Percentiles rank a stretch among this genome's conserved stretches.
phyloP scores from a whole-genome alignment of 495 filamentous ascomycete genomes.

The Lophiostoma macrostomum region DNA sequence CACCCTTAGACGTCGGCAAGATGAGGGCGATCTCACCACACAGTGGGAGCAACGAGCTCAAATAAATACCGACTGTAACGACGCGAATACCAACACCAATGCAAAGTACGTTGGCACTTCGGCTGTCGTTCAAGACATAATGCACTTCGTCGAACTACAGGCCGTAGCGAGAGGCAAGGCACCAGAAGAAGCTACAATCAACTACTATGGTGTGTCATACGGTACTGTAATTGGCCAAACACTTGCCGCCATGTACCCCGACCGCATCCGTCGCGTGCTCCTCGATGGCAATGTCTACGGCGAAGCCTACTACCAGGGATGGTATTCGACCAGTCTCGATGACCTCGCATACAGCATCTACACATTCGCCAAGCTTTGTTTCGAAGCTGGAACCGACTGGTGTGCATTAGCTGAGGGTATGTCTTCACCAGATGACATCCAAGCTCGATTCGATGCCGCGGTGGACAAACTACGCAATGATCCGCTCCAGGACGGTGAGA shows the following conservation, averaged over 20 bases:
- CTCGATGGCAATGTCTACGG: conserved; percentile 7
- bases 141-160: conserved; percentile 3
- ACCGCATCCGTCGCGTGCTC: conserved; percentile 8
- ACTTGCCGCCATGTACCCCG: conserved; percentile 12
- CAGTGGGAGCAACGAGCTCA: not conserved
- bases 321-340: not conserved
- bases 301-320: conserved; percentile 6
- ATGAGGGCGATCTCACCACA: not conserved
- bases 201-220: conserved; percentile 11
- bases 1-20: not conserved
- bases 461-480: not conserved
- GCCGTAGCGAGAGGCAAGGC: not conserved
- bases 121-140: conserved; percentile 7
- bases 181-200: conserved; percentile 3
- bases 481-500: not conserved
- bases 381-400: conserved; percentile 9
- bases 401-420: conserved; percentile 1
- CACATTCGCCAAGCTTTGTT: conserved; percentile 4
- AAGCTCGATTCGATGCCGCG: not conserved
- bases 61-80: not conserved
- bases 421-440: not conserved
- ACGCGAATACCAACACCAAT: not conserved
- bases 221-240: conserved; percentile 13
- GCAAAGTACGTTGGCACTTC: conserved; percentile 6
- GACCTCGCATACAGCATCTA: not conserved